Conservation (phyloP, 306 rosid genomes). For the Sicyos edulis region DNA sequence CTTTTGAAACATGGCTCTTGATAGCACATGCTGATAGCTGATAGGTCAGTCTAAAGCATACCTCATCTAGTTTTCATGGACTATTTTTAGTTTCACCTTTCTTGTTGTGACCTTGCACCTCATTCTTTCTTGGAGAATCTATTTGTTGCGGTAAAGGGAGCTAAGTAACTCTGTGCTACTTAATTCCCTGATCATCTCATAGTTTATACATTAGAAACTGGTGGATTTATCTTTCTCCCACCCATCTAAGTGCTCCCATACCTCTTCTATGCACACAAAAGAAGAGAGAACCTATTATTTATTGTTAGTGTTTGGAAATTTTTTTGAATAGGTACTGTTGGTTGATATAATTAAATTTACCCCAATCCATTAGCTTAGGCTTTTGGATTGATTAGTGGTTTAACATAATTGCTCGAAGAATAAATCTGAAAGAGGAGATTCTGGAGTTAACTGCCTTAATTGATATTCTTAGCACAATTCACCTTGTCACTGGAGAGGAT, state of each 20-base stretch:
- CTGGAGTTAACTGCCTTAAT: too few relatives aligned
- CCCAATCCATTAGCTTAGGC: too few relatives aligned
- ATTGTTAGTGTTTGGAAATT: background rate
- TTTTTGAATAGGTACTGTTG: background rate
- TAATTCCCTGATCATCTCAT: background rate
- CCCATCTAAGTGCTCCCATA: background rate
- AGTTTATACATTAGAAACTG: background rate
- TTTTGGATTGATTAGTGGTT: too few relatives aligned
- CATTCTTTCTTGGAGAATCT: background rate
- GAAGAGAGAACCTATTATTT: background rate
- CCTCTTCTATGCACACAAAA: background rate
- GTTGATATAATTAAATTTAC: too few relatives aligned
- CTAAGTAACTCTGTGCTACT: background rate
- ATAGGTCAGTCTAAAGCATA: background rate
- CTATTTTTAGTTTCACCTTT: background rate
- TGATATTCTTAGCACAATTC: too few relatives aligned
- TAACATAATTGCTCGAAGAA: too few relatives aligned
- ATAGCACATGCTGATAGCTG: background rate
- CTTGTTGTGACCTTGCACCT: conserved; percentile 6
- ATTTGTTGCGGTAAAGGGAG: background rate
- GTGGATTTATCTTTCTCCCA: background rate
- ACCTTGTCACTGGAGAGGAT: too few relatives aligned
- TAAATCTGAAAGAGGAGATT: too few relatives aligned
- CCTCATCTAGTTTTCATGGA: background rate
- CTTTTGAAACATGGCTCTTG: too few relatives aligned